phyloP scores from a whole-genome alignment of 2,329 filamentous ascomycete species.

The Ceratocystis albifundus region DNA sequence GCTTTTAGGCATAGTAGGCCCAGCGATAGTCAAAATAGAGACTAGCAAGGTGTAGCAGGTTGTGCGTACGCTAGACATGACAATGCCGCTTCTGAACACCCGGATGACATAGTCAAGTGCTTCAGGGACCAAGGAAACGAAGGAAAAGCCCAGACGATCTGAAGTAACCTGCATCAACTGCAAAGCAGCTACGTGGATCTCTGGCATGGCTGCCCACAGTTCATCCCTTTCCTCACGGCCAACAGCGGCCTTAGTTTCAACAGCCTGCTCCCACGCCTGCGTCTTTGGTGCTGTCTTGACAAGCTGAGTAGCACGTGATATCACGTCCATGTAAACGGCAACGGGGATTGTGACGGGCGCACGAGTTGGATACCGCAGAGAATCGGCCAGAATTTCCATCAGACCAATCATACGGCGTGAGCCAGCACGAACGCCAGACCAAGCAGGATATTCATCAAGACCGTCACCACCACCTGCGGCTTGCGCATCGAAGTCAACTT shows the following conservation, averaged over 20 bases:
- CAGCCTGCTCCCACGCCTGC: conserved; percentile 38
- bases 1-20: conserved; percentile 54
- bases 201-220: conserved; percentile 60
- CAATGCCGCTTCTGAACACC: conserved; percentile 51
- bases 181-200: conserved; percentile 61
- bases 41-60: conserved; percentile 49
- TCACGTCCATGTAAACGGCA: conserved; percentile 54
- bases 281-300: conserved; percentile 40
- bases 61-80: conserved; percentile 44
- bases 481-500: conserved; percentile 37
- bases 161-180: conserved; percentile 48
- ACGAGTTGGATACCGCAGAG: conserved; percentile 53
- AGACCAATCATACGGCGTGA: conserved; percentile 56
- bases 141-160: conserved; percentile 45
- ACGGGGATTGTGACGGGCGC: conserved; percentile 55
- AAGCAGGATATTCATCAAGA: conserved; percentile 48
- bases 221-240: conserved; percentile 70
- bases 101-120: conserved; percentile 61
- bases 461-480: conserved; percentile 37
- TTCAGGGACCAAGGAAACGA: conserved; percentile 49
- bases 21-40: conserved; percentile 48
- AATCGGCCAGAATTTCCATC: conserved; percentile 51
- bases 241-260: conserved; percentile 61
- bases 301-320: conserved; percentile 58
- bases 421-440: conserved; percentile 66